Conservation (phyloP, 2,329 filamentous ascomycete genomes). For the Alternaria sp. region DNA sequence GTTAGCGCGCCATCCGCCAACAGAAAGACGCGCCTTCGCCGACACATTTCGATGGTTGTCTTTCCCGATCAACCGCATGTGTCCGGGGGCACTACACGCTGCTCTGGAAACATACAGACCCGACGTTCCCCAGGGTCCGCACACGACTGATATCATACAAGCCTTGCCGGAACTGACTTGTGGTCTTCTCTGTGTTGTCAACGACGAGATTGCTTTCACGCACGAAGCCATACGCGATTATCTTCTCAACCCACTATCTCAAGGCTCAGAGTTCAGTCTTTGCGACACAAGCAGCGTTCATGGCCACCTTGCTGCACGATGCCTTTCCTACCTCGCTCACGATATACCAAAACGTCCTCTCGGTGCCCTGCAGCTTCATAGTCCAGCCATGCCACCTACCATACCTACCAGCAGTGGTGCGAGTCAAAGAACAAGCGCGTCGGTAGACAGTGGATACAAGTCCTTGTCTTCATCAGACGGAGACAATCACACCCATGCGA, state of each 20-base stretch:
- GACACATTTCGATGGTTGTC: constrained; percentile 38
- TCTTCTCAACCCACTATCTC: constrained; percentile 25
- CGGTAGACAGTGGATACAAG: constrained; percentile 42
- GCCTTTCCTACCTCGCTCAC: constrained; percentile 36
- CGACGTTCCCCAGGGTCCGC: background rate
- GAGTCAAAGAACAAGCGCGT: constrained; percentile 32
- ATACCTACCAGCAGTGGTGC: constrained; percentile 25
- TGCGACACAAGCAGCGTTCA: constrained; percentile 32
- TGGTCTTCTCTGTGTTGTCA: constrained; percentile 30
- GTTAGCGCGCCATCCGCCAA: constrained; percentile 20
- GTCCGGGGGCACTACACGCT: constrained; percentile 23
- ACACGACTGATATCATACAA: constrained; percentile 14
- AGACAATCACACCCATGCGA: constrained; percentile 13
- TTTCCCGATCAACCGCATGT: constrained; percentile 29
- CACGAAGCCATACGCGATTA: constrained; percentile 36
- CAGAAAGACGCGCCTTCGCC: constrained; percentile 28
- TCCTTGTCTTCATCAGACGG: constrained; percentile 35
- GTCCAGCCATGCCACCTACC: constrained; percentile 7
- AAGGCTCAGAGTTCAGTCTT: constrained; percentile 31
- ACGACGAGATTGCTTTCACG: constrained; percentile 26
- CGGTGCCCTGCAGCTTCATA: constrained; percentile 18
- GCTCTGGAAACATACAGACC: constrained; percentile 23
- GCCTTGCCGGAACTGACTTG: constrained; percentile 32
- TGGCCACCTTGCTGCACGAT: constrained; percentile 35
- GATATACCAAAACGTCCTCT: constrained; percentile 37